A percentile compares a stretch with the other conserved stretches of the same genome.
Conservation (phyloP, 78 protist genomes). For the Dictyostelium capitatum region DNA sequence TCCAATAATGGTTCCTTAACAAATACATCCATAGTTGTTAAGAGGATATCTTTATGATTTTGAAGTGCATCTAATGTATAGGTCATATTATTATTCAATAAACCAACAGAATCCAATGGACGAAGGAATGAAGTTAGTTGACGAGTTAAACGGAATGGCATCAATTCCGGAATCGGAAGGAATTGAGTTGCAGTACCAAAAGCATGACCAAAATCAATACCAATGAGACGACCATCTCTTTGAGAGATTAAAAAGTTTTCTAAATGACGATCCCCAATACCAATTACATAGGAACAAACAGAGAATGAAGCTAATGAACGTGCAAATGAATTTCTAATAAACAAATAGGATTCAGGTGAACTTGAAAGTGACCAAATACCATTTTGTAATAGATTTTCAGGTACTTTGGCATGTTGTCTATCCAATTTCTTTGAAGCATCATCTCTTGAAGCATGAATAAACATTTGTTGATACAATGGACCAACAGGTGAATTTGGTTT, state of each 20-base stretch:
- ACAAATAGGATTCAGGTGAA: conserved; percentile 83
- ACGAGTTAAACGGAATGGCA: conserved; percentile 96
- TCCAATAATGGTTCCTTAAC: conserved; percentile 92
- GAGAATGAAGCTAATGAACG: conserved; percentile 85
- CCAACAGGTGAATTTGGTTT: conserved; percentile 48
- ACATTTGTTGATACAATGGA: conserved; percentile 77
- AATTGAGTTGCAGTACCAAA: conserved; percentile 95
- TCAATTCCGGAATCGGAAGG: conserved; percentile 95
- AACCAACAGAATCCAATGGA: conserved; percentile 87
- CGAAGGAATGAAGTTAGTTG: conserved; percentile 80
- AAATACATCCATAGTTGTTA: conserved; percentile 89
- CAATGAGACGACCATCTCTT: conserved; percentile 87
- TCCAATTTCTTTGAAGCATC: conserved; percentile 41
- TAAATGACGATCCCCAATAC: conserved; percentile 98
- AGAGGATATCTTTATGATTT: conserved; percentile 68
- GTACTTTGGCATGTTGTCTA: conserved; percentile 55
- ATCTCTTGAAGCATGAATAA: conserved; percentile 35
- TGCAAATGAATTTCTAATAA: conserved; percentile 79
- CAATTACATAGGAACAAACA: conserved; percentile 86
- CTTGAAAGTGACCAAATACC: conserved; percentile 74
- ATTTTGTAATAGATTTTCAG: conserved; percentile 46
- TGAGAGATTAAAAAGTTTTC: conserved; percentile 90
- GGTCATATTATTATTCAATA: conserved; percentile 85
- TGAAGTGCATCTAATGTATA: conserved; percentile 83
- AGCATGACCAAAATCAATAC: conserved; percentile 98